A percentile compares a stretch with the other conserved stretches of the same genome.
phyloP scores from a whole-genome alignment of 352 stramenopile genomes.

The Phytophthora cactorum region DNA sequence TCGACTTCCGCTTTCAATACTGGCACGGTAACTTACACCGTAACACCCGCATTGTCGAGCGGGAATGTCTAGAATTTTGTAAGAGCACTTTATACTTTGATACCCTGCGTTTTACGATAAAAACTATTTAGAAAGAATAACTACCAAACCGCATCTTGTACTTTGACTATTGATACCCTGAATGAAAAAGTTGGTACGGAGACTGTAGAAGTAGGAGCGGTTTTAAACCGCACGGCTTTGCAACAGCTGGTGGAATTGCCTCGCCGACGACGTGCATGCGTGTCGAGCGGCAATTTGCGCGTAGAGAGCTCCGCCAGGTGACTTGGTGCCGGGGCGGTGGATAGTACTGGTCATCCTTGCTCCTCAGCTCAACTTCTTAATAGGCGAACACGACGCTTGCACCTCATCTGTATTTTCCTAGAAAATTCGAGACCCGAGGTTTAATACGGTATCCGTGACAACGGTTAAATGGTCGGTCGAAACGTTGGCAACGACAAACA shows the following conservation, averaged over 20 bases:
- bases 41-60: conserved; percentile 23
- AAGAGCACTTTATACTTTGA: neutral
- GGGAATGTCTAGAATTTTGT: conserved; percentile 7
- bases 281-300: neutral
- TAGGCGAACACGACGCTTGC: too few species aligned
- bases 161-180: neutral
- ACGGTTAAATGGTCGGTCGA: too few species aligned
- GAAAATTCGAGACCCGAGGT: too few species aligned
- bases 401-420: too few species aligned
- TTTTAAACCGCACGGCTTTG: conserved; percentile 4
- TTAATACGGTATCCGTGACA: too few species aligned
- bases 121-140: neutral
- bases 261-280: neutral
- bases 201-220: neutral
- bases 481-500: neutral
- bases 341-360: conserved; percentile 1
- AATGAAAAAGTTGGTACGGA: neutral
- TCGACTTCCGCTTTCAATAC: conserved; percentile 26
- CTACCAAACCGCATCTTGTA: neutral
- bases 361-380: too few species aligned
- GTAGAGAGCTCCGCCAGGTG: conserved; percentile 11
- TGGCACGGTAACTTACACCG: conserved; percentile 13
- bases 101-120: conserved; percentile 1
- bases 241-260: conserved; percentile 3
- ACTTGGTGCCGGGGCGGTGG: conserved; percentile 4